Conservation (phyloP, 495 filamentous ascomycete genomes). For the Xylaria longipes region DNA sequence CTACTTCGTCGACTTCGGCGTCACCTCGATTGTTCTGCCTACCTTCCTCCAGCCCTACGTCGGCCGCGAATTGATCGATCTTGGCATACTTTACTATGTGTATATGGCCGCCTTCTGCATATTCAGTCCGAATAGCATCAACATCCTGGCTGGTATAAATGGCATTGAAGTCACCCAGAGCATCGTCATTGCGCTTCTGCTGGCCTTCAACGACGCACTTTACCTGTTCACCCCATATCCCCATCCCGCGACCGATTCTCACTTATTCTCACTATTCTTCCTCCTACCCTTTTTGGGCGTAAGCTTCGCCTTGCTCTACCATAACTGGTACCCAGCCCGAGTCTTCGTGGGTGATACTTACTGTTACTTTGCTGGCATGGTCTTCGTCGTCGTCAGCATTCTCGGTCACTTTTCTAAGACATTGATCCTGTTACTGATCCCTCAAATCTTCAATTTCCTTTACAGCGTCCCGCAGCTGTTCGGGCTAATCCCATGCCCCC, state of each 20-base stretch:
- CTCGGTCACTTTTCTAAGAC: slow-evolving; percentile 98
- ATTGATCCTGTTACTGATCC: slow-evolving; percentile 85
- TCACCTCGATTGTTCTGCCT: slow-evolving; percentile 92
- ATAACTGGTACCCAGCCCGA: slow-evolving; percentile 96
- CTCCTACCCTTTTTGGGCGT: slow-evolving; percentile 94
- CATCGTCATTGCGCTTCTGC: slow-evolving; percentile 82
- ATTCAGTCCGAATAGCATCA: slow-evolving; percentile 98
- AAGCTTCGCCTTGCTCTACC: slow-evolving; percentile 80
- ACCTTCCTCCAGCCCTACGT: slow-evolving; percentile 82
- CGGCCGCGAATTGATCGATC: slow-evolving; percentile 77
- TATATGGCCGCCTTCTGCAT: slow-evolving; percentile 97
- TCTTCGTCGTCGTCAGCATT: slow-evolving; percentile 96
- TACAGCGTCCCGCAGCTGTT: slow-evolving; percentile 94
- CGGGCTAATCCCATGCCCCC: slow-evolving; percentile 85
- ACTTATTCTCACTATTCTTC: slow-evolving; percentile 94
- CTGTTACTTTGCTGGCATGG: slow-evolving; percentile 99
- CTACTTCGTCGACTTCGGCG: slow-evolving; percentile 95
- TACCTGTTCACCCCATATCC: slow-evolving; percentile 81
- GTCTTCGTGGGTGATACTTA: slow-evolving; percentile 99
- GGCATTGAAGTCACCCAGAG: slow-evolving; percentile 96
- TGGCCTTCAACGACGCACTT: slow-evolving; percentile 82
- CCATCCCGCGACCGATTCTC: slow-evolving; percentile 93
- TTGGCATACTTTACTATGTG: slow-evolving; percentile 89
- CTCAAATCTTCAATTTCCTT: slow-evolving; percentile 95
- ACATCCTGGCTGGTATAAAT: slow-evolving; percentile 97